Percentiles rank a stretch among this genome's conserved stretches.
These are phyloP conservation scores for Stephanodiscus minutulus DNA, from an alignment of 108 stramenopile species.

Conservation along the genomic window DNA sequence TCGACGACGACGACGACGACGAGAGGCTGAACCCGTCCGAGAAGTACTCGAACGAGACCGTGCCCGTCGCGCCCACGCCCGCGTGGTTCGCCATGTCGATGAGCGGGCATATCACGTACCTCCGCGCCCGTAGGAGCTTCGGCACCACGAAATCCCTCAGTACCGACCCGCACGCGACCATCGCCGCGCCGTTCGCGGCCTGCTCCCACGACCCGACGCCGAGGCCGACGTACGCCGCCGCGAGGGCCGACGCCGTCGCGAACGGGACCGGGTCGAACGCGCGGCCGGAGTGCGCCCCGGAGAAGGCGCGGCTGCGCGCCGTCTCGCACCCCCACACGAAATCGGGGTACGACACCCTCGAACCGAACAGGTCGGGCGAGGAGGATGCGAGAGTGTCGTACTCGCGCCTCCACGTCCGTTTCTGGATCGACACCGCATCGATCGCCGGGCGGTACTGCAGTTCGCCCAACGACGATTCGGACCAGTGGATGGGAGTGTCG, in stretches of 20 bases:
- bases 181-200: constrained; percentile 87
- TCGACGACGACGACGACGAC: constrained; percentile 18
- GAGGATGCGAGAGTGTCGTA: constrained; percentile 39
- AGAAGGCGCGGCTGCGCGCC: constrained; percentile 85
- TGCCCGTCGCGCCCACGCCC: constrained; percentile 55
- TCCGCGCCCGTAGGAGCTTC: constrained; percentile 69
- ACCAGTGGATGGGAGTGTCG: constrained; percentile 85
- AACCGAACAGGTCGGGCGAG: constrained; percentile 24
- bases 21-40: constrained; percentile 81
- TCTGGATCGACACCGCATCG: constrained; percentile 68
- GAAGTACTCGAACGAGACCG: constrained; percentile 90
- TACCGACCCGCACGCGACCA: constrained; percentile 77
- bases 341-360: constrained; percentile 60
- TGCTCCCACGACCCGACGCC: constrained; percentile 79
- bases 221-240: constrained; percentile 69
- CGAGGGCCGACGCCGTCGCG: constrained; percentile 68
- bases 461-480: constrained; percentile 46
- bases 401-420: constrained; percentile 55
- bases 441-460: constrained; percentile 73
- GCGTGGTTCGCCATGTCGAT: constrained; percentile 91
- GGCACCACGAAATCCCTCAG: constrained; percentile 85
- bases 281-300: constrained; percentile 72
- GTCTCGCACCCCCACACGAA: constrained; percentile 87
- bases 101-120: constrained; percentile 88
- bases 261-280: constrained; percentile 81